Conservation (phyloP, 169 alveolate genomes). For the Plasmodium berghei region DNA sequence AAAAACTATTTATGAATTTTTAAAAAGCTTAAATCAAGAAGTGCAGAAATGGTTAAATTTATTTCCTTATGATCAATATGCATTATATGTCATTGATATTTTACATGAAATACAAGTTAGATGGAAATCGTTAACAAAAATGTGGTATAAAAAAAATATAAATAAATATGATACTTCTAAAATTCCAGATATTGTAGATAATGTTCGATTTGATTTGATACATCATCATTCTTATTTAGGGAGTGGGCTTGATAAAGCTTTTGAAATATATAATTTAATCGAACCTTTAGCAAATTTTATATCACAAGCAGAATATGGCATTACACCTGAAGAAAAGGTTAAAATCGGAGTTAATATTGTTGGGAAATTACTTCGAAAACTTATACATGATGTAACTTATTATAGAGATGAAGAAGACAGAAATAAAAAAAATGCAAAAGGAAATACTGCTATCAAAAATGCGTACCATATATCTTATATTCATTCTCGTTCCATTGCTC, state of each 20-base stretch:
- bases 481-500: slow-evolving; percentile 12
- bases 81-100: slow-evolving; percentile 80
- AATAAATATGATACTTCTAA: slow-evolving; percentile 85
- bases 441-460: slow-evolving; percentile 24
- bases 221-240: slow-evolving; percentile 88
- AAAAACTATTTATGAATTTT: slow-evolving; percentile 78
- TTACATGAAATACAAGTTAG: slow-evolving; percentile 78
- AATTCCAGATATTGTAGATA: slow-evolving; percentile 90
- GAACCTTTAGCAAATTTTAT: slow-evolving; percentile 81
- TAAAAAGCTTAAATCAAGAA: slow-evolving; percentile 80
- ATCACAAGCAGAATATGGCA: slow-evolving; percentile 89
- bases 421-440: slow-evolving; percentile 51
- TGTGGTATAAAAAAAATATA: slow-evolving; percentile 76
- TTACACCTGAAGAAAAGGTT: slow-evolving; percentile 84
- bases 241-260: slow-evolving; percentile 82
- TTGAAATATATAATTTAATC: slow-evolving; percentile 81
- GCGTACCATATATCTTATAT: slow-evolving; percentile 51
- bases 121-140: slow-evolving; percentile 79
- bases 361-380: slow-evolving; percentile 83
- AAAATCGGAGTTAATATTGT: slow-evolving; percentile 87
- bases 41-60: slow-evolving; percentile 82
- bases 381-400: slow-evolving; percentile 87
- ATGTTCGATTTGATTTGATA: slow-evolving; percentile 87
- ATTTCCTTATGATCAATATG: slow-evolving; percentile 84
- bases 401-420: slow-evolving; percentile 75